phyloP scores from a whole-genome alignment of 768 basidiomycete species.

The Butyriboletus loyo region DNA sequence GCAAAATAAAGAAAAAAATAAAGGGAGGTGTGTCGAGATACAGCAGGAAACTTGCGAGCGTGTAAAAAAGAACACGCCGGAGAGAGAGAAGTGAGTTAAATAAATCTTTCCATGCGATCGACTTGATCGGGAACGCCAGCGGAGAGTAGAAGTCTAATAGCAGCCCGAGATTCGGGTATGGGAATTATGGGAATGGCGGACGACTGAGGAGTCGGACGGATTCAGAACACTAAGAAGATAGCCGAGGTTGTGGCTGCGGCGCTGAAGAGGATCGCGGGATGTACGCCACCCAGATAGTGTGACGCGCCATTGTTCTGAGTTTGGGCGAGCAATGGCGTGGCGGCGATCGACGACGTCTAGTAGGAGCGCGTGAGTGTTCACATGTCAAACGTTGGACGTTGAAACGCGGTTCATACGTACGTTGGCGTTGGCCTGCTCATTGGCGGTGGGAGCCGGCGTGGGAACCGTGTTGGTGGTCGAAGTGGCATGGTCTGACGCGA shows the following conservation, averaged over 20 bases:
- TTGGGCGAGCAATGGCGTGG: neutral
- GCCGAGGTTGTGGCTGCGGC: neutral
- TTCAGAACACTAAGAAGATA: conserved; percentile 1
- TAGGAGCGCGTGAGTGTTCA: neutral
- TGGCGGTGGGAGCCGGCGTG: neutral
- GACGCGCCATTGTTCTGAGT: conserved; percentile 16
- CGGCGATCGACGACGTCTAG: neutral
- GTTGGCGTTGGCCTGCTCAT: neutral
- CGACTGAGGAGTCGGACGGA: neutral
- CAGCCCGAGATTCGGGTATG: too few species aligned
- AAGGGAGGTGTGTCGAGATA: neutral
- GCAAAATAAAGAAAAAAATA: neutral
- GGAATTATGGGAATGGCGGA: neutral
- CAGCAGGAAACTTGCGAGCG: neutral
- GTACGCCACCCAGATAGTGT: conserved; percentile 6
- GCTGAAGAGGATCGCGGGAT: conserved; percentile 1
- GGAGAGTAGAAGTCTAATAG: neutral
- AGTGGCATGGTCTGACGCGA: too few species aligned
- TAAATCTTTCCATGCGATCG: neutral
- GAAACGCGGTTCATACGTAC: neutral
- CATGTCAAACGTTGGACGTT: neutral
- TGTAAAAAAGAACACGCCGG: neutral
- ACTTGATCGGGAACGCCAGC: neutral
- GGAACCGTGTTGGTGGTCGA: neutral
- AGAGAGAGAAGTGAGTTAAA: neutral